Evolutionary conservation across 225 moss, liverwort and hornwort genomes (phyloP), one percentile per base, ranked within the genome.

Genomic region (Polytrichum commune): DNA sequence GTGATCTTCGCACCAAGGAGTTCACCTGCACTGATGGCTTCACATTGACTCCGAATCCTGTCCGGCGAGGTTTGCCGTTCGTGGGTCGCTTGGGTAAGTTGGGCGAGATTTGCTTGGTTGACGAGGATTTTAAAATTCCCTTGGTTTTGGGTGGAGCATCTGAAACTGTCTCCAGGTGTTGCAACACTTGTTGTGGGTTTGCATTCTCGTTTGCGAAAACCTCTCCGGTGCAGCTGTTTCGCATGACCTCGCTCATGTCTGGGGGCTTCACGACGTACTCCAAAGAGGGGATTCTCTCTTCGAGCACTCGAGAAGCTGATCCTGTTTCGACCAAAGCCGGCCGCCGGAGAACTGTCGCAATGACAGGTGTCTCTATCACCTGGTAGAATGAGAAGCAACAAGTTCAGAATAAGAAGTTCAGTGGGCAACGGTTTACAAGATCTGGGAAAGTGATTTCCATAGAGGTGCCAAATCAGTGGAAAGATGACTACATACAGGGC

Each of bases 211-310:
- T 88, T 5, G n/a, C 88, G 27, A 88, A 88, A 0, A 84, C 84
- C 73, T 88, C 88, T 28, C 88, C 88, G 1, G 88, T 88, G 46
- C 81, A 84, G 69, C 84, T 88, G 71, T 88, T 88, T 8, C 88
- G 77, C 71, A 88, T 84, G 67, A 88, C 70, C 73, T 84, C 77
- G 68, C 68, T 80, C 26, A 73, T 29, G 29, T 82, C 84, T 25
- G 84, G 82, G 2, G 77, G 79, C 64, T 74, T 82, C 65, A 88
- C 88, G 64, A 84, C 80, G 70, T 88, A 88, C 70, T 88, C 88
- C 35, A 84, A 3, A 4, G 77, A 82, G 18, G 79, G 68, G 27
- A 57, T 73, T 0, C 82, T 75, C 1, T 80, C 75, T 55, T 9
- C 63, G 0, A 55, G 65, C 4, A 57, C 32, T 26, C n/a, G 58